phyloP scores from a whole-genome alignment of 139 green algal species.

The Coelastrella sp. region DNA sequence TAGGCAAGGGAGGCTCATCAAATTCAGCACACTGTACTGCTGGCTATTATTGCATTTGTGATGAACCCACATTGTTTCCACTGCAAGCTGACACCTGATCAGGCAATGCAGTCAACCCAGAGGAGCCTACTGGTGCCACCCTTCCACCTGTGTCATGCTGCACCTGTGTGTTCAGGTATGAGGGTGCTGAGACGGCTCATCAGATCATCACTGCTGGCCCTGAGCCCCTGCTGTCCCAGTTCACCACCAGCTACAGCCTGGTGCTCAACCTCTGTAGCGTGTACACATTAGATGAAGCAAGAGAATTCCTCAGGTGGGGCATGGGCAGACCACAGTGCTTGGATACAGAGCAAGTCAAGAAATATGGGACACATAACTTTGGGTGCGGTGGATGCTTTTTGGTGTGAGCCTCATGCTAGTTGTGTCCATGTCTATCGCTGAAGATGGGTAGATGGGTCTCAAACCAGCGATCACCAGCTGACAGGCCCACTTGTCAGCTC shows the following conservation, averaged over 20 bases:
- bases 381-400: not conserved
- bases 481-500: too few species aligned
- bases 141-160: not conserved
- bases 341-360: not conserved
- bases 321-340: not conserved
- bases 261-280: slow-evolving; percentile 90
- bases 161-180: slow-evolving; percentile 64
- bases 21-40: not conserved
- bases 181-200: slow-evolving; percentile 77
- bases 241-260: slow-evolving; percentile 83
- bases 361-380: not conserved
- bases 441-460: not conserved
- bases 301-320: slow-evolving; percentile 41
- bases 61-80: not conserved
- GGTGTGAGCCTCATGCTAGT: not conserved
- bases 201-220: slow-evolving; percentile 80
- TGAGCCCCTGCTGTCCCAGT: slow-evolving; percentile 80
- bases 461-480: too few species aligned
- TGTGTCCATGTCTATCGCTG: not conserved
- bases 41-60: not conserved
- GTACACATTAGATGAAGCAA: slow-evolving; percentile 77
- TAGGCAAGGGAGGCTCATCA: too few species aligned
- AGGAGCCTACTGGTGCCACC: too few species aligned
- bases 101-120: too few species aligned
- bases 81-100: too few species aligned